A percentile compares a stretch with the other conserved stretches of the same genome.
These are phyloP conservation scores for Dendrocalamus latiflorus DNA, from an alignment of 202 grass and related monocot genomes.

Conservation along the genomic window DNA sequence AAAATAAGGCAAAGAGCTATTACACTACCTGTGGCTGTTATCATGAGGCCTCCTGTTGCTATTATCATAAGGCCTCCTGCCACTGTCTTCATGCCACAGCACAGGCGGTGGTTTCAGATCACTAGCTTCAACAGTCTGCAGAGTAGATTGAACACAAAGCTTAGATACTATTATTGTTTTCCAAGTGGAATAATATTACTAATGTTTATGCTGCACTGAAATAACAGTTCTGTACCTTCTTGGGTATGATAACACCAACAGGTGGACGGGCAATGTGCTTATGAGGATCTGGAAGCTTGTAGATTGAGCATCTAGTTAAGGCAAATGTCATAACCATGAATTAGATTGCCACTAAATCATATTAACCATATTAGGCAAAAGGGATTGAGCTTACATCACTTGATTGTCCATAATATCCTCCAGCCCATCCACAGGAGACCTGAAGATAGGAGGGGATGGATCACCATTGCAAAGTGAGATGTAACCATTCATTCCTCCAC, in stretches of 20 bases:
- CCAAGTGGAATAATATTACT: not conserved
- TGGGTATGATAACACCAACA: slow-evolving; percentile 76
- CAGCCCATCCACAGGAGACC: slow-evolving; percentile 78
- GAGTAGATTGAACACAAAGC: slow-evolving; percentile 16
- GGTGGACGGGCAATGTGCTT: slow-evolving; percentile 78
- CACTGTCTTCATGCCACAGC: slow-evolving; percentile 94
- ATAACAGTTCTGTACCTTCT: slow-evolving; percentile 65
- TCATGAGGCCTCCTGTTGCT: slow-evolving; percentile 46
- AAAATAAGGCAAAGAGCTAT: not conserved
- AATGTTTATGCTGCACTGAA: slow-evolving; percentile 1
- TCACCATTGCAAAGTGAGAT: slow-evolving; percentile 83
- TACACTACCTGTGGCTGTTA: slow-evolving; percentile 48
- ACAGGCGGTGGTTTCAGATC: slow-evolving; percentile 92
- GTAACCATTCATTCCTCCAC: slow-evolving; percentile 99
- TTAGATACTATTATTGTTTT: not conserved
- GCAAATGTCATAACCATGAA: slow-evolving; percentile 30
- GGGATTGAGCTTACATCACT: slow-evolving; percentile 77
- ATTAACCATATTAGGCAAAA: slow-evolving; percentile 19
- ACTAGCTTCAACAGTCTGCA: slow-evolving; percentile 64
- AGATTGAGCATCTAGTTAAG: slow-evolving; percentile 76
- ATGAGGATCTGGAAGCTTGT: slow-evolving; percentile 88
- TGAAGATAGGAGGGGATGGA: slow-evolving; percentile 82
- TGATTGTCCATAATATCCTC: slow-evolving; percentile 94
- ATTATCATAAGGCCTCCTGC: slow-evolving; percentile 65
- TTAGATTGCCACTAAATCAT: slow-evolving; percentile 7